Conservation (phyloP, 129 eudicot species). For the Rutidosis leptorrhynchoides region DNA sequence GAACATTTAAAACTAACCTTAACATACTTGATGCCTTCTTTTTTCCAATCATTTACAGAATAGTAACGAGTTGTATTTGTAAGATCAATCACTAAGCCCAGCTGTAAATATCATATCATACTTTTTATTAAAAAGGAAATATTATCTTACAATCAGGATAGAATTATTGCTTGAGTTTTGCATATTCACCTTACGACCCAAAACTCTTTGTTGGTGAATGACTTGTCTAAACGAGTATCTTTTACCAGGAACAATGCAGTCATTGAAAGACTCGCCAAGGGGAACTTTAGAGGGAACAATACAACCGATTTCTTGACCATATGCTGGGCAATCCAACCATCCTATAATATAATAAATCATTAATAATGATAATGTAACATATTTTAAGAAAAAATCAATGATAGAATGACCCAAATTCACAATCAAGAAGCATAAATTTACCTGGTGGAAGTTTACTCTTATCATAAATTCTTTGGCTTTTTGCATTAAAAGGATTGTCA, state of each 20-base stretch:
- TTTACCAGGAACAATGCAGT: conserved; percentile 78
- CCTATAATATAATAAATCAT: conserved; percentile 41
- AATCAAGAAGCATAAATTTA: conserved; percentile 18
- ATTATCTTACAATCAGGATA: background rate
- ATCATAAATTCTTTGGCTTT: conserved; percentile 61
- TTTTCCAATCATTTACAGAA: conserved; percentile 62
- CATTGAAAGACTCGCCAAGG: conserved; percentile 83
- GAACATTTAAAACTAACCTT: conserved; percentile 53
- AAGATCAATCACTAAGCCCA: conserved; percentile 93
- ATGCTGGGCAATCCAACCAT: conserved; percentile 94
- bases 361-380: background rate
- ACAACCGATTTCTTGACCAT: conserved; percentile 74
- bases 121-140: conserved; percentile 3
- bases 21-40: conserved; percentile 92
- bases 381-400: conserved; percentile 13
- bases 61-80: conserved; percentile 96
- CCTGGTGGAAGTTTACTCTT: conserved; percentile 88
- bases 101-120: conserved; percentile 57
- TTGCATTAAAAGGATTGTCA: conserved; percentile 52
- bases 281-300: conserved; percentile 96
- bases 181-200: conserved; percentile 64
- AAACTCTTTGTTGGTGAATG: conserved; percentile 81
- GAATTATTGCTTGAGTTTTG: background rate
- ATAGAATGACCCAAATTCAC: background rate
- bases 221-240: conserved; percentile 97